Base-by-base conservation (phyloP, 805 yeast species). In the Candida cerambycidarum region DNA sequence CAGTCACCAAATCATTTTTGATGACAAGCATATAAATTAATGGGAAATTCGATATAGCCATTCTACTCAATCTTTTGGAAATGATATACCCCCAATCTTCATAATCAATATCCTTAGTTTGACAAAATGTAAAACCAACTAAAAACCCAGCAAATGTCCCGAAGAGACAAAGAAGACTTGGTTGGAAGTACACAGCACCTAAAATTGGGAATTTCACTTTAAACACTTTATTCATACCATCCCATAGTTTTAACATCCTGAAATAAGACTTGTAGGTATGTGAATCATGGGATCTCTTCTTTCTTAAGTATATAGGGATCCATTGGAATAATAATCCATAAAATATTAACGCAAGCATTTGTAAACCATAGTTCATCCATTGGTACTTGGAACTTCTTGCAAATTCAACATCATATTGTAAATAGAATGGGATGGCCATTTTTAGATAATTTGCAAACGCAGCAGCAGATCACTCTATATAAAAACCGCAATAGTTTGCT, bases 251-350 rank as follows among this genome's bases (percentile, higher is more conserved):
- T 8, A 68, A 13, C 23, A 63, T 45, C 13, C 45, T 50, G 46
- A 65, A 71, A 38, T 53, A 63, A 3, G 47, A 44, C 36, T 39
- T 43, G 24, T 52, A 43, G 10, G 35, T 47, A 2, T 58, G 38
- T 8, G 54, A 14, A 8, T 44, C 37, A 3, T 47, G 39, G 8
- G 35, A 39, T 44, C 73, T 51, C 13, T 42, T 48, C 0, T 42
- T 33, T 42, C 77, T 48, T 10, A 70, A 46, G 25, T 32, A 53
- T 27, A 58, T 47, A 3, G 76, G 76, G 5, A 69, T 52, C 75
- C 76, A 71, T 34, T 62, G 59, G 51, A 71, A 69, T 3, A 71
- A n/a, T 1, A 66, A 5, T 2, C 79, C 79, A 53, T 73, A 71
- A 5, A 60, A 16, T 1, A 61, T 35, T 7, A 74, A 53, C 1